These are phyloP conservation scores for Gardenia jasminoides DNA, from an alignment of 257 asterid genomes.

Conservation along the genomic window DNA sequence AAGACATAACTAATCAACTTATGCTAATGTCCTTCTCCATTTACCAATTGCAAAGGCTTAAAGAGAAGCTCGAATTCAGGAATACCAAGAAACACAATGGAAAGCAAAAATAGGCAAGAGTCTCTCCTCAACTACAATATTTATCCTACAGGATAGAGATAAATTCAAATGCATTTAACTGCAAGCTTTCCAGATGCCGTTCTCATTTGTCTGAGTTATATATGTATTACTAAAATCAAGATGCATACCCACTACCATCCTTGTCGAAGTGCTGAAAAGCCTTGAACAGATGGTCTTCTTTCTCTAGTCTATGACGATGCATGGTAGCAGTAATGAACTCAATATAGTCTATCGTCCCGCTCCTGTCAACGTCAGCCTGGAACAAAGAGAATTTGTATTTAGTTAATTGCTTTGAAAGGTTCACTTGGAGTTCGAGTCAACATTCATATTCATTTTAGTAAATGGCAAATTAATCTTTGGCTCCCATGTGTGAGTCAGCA, in stretches of 20 bases:
- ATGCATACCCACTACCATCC: slow-evolving; percentile 67
- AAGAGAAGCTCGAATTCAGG: no score
- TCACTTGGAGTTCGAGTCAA: background rate
- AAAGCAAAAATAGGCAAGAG: background rate
- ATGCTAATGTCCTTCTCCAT: background rate
- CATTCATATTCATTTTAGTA: background rate
- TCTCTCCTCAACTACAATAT: background rate
- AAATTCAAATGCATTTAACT: background rate
- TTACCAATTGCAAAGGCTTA: background rate
- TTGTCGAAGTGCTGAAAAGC: slow-evolving; percentile 81
- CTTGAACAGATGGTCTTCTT: slow-evolving; percentile 63
- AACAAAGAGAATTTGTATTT: background rate
- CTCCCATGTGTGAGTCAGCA: background rate
- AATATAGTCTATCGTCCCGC: slow-evolving; percentile 75
- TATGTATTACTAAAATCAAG: no score
- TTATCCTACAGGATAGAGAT: background rate
- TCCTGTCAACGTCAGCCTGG: slow-evolving; percentile 89
- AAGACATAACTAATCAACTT: background rate
- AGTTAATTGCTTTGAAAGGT: background rate
- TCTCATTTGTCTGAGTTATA: background rate
- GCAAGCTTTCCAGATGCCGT: background rate
- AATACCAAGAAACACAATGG: background rate
- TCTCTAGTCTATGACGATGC: slow-evolving; percentile 88
- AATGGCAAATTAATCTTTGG: background rate
- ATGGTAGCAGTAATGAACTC: slow-evolving; percentile 89